Evolutionary conservation across 257 asterid species (phyloP).

Genomic region (Cinchona pubescens): DNA sequence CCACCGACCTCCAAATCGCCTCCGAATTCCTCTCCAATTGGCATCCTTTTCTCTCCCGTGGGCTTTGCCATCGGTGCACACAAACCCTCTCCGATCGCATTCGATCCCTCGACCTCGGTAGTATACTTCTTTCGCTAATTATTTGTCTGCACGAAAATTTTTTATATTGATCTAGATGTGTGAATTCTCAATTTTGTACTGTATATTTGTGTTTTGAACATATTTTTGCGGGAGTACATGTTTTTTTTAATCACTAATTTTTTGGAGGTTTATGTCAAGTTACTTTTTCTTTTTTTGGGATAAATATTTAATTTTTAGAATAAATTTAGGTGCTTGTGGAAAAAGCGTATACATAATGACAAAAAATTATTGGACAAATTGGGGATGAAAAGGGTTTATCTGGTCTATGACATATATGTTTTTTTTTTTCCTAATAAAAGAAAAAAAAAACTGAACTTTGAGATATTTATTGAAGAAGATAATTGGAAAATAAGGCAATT

Average conservation of each 20-base stretch:
- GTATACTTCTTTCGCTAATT: not conserved
- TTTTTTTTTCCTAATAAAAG: not conserved
- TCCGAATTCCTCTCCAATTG: conserved; percentile 87
- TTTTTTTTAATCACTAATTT: too few relatives aligned
- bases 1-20: conserved; percentile 62
- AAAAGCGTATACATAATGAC: not conserved
- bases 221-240: too few relatives aligned
- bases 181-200: not conserved
- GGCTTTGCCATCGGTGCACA: conserved; percentile 65
- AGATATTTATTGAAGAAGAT: not conserved
- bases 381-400: not conserved
- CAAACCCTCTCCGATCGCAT: conserved; percentile 38
- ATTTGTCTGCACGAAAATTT: not conserved
- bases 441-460: not conserved
- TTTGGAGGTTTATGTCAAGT: not conserved
- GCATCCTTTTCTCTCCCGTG: conserved; percentile 78
- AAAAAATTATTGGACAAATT: too few relatives aligned
- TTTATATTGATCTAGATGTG: not conserved
- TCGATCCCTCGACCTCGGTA: conserved; percentile 59
- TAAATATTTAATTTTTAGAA: not conserved
- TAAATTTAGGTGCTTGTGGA: not conserved
- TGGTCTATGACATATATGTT: not conserved
- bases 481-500: not conserved
- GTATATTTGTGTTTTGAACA: not conserved
- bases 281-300: not conserved